These are phyloP conservation scores for Capronia americana DNA, from an alignment of 2,329 filamentous ascomycete species.

Conservation along the genomic window DNA sequence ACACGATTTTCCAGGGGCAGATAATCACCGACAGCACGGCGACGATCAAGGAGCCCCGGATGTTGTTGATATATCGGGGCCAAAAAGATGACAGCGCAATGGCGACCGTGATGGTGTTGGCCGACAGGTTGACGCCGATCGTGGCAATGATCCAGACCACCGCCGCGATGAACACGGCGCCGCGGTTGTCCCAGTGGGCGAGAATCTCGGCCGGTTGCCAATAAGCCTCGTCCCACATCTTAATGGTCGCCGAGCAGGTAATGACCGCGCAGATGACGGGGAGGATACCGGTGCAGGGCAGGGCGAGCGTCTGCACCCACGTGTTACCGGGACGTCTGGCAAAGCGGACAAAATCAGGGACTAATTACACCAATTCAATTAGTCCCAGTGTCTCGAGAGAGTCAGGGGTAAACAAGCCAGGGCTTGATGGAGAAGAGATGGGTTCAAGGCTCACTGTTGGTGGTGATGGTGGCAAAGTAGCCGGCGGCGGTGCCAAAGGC, in stretches of 20 bases:
- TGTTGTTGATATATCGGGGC: conserved; percentile 58
- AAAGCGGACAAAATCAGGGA: conserved; percentile 46
- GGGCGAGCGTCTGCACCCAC: conserved; percentile 52
- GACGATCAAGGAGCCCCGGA: conserved; percentile 63
- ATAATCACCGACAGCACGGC: conserved; percentile 68
- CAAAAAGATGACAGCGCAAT: conserved; percentile 62
- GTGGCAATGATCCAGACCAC: conserved; percentile 51
- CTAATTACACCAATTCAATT: no score
- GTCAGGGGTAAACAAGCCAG: no score
- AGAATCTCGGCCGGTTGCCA: conserved; percentile 45
- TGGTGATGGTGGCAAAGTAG: conserved; percentile 6
- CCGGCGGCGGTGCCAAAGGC: conserved; percentile 2
- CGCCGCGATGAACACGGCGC: conserved; percentile 44
- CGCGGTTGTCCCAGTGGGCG: conserved; percentile 41
- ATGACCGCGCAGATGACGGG: conserved; percentile 59
- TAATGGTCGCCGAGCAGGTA: conserved; percentile 47
- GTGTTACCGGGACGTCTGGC: conserved; percentile 41
- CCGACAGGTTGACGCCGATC: conserved; percentile 55
- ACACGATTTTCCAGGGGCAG: conserved; percentile 63
- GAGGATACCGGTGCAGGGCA: conserved; percentile 52
- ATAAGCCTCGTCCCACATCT: conserved; percentile 39
- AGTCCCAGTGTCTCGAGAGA: no score
- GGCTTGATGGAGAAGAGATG: background rate
- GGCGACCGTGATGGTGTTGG: conserved; percentile 59
- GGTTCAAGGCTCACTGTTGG: background rate